These are phyloP conservation scores for Apiospora kogelbergensis DNA, from an alignment of 2,329 filamentous ascomycete species.

Conservation along the genomic window DNA sequence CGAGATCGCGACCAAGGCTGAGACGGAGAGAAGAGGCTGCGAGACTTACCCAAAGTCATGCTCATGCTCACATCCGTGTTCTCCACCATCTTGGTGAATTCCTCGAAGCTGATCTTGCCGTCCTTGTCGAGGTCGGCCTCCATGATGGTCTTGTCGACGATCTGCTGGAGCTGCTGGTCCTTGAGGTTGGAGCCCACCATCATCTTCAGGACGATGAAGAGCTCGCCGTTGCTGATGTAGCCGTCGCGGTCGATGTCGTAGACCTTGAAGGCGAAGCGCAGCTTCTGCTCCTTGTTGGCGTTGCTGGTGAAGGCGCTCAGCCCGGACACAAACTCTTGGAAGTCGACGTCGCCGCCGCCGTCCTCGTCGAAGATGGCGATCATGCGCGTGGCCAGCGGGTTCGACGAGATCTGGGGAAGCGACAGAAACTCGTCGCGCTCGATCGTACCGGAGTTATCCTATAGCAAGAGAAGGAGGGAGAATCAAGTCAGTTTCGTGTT, in stretches of 20 bases:
- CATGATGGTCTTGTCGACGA: constrained; percentile 99
- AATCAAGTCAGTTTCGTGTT: constrained; percentile 12
- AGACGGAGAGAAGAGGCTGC: background rate
- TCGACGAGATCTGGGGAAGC: constrained; percentile 95
- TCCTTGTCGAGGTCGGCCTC: constrained; percentile 95
- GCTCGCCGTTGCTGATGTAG: constrained; percentile 97
- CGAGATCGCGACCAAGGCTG: constrained; percentile 2
- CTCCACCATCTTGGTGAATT: constrained; percentile 99
- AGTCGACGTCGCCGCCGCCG: constrained; percentile 95
- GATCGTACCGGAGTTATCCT: constrained; percentile 96
- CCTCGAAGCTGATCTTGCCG: constrained; percentile 98
- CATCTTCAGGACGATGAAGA: constrained; percentile 99
- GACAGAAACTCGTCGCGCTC: constrained; percentile 98
- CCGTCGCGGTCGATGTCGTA: constrained; percentile 99
- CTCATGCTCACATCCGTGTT: constrained; percentile 80
- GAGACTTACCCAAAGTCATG: constrained; percentile 66
- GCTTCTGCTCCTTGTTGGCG: constrained; percentile 98
- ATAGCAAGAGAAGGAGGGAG: background rate
- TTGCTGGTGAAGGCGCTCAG: constrained; percentile 95
- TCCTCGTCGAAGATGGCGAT: constrained; percentile 99
- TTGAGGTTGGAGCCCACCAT: constrained; percentile 99
- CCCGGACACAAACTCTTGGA: constrained; percentile 96
- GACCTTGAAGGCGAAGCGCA: constrained; percentile 97
- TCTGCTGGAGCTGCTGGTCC: constrained; percentile 98
- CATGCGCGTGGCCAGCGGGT: constrained; percentile 96